These are phyloP conservation scores for Aureobasidium sp. DNA, from an alignment of 2,329 filamentous ascomycete genomes.

Conservation along the genomic window DNA sequence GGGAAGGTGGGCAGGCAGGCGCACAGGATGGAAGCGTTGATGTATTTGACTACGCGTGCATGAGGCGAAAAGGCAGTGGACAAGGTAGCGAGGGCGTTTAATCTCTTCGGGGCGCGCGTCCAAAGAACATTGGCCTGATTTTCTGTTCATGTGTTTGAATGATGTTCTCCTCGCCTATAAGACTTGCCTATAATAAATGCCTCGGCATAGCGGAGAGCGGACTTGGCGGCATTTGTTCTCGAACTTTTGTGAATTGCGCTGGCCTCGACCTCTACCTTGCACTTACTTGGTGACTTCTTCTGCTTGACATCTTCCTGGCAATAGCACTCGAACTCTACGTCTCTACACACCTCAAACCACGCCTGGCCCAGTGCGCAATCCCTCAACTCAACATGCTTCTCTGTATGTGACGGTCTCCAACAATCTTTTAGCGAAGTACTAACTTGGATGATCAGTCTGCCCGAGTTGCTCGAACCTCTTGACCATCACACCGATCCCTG, in stretches of 20 bases:
- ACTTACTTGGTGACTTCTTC: neutral
- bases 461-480: slow-evolving; percentile 77
- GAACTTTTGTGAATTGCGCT: neutral
- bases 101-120: neutral
- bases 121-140: neutral
- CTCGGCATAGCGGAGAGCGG: neutral
- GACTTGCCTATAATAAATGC: neutral
- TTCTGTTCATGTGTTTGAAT: neutral
- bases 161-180: neutral
- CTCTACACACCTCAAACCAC: neutral
- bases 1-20: neutral
- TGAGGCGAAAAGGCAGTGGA: neutral
- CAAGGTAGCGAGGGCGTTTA: neutral
- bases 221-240: neutral
- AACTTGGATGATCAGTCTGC: slow-evolving; percentile 50
- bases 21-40: neutral
- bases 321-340: neutral
- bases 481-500: slow-evolving; percentile 51
- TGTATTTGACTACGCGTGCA: neutral
- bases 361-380: neutral
- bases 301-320: neutral
- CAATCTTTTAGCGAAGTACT: neutral
- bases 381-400: slow-evolving; percentile 50
- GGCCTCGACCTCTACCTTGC: neutral
- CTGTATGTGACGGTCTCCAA: slow-evolving; percentile 40